These are phyloP conservation scores for Juglanconis oblonga DNA, from an alignment of 2,329 filamentous ascomycete genomes.

Conservation along the genomic window DNA sequence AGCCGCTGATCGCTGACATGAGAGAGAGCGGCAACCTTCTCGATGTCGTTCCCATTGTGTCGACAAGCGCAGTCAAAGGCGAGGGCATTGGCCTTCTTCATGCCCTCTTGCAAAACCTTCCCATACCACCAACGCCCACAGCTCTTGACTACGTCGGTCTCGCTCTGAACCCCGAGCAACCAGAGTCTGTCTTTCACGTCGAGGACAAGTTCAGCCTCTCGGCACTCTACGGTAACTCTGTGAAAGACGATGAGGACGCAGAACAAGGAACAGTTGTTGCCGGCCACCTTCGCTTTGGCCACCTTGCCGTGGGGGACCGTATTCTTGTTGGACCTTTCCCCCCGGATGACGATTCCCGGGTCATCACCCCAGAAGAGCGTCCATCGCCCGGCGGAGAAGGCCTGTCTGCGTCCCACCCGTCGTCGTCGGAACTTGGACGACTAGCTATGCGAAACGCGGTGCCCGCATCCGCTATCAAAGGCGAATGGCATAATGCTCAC, in stretches of 20 bases:
- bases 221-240: slow-evolving; percentile 53
- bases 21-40: slow-evolving; percentile 38
- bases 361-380: slow-evolving; percentile 41
- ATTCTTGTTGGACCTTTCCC: slow-evolving; percentile 78
- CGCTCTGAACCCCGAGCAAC: slow-evolving; percentile 56
- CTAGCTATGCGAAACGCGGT: slow-evolving; percentile 52
- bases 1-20: slow-evolving; percentile 52
- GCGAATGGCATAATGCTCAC: slow-evolving; percentile 76
- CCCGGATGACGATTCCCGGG: slow-evolving; percentile 45
- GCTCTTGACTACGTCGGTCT: slow-evolving; percentile 53
- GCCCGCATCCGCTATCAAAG: slow-evolving; percentile 50
- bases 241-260: slow-evolving; percentile 36
- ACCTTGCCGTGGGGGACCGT: slow-evolving; percentile 72
- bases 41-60: slow-evolving; percentile 72
- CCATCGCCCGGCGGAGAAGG: slow-evolving; percentile 46
- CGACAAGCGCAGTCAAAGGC: slow-evolving; percentile 85
- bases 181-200: slow-evolving; percentile 74
- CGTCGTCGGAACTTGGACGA: slow-evolving; percentile 50
- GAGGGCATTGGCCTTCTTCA: slow-evolving; percentile 79
- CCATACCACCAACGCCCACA: slow-evolving; percentile 58
- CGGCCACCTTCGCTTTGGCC: slow-evolving; percentile 78
- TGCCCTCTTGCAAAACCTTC: slow-evolving; percentile 73
- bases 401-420: slow-evolving; percentile 51
- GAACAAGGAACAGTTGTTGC: slow-evolving; percentile 72
- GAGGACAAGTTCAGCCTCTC: slow-evolving; percentile 84